A percentile compares a stretch with the other conserved stretches of the same genome.
Evolutionary conservation across 306 rosid species (phyloP).

Genomic region (Psophocarpus tetragonolobus): DNA sequence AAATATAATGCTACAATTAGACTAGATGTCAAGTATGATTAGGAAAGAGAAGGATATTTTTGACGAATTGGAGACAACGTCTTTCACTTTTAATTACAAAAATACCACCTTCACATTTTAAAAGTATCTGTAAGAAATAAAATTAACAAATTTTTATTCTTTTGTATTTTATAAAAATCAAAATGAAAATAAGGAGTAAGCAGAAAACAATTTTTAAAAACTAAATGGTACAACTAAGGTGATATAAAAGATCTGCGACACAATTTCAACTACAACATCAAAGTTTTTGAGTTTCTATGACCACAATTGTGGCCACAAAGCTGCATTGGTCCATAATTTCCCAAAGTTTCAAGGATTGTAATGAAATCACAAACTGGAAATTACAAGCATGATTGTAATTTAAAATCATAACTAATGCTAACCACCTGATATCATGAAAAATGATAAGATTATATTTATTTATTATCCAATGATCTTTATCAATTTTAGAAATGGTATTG

Average conservation of each 20-base stretch:
- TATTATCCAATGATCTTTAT: no score
- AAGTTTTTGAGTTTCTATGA: neutral
- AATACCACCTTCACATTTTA: neutral
- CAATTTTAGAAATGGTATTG: no score
- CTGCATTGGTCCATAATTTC: neutral
- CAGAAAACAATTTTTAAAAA: neutral
- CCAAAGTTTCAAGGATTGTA: neutral
- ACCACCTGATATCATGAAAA: no score
- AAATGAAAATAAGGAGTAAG: neutral
- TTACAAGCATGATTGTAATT: no score
- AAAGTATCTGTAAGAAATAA: neutral
- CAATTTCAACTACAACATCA: neutral
- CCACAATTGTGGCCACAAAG: neutral
- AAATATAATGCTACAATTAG: neutral
- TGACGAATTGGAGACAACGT: no score
- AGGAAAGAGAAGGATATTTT: neutral
- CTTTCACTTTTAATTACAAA: neutral
- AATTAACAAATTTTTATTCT: neutral
- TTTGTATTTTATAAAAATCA: neutral
- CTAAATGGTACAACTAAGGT: neutral
- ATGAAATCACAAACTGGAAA: neutral
- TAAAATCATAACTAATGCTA: no score
- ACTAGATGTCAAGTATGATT: neutral
- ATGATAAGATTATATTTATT: no score
- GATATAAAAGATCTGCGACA: neutral